Evolutionary conservation across 2,329 filamentous ascomycete species (phyloP).

Genomic region (Neopestalotiopsis sp.): DNA sequence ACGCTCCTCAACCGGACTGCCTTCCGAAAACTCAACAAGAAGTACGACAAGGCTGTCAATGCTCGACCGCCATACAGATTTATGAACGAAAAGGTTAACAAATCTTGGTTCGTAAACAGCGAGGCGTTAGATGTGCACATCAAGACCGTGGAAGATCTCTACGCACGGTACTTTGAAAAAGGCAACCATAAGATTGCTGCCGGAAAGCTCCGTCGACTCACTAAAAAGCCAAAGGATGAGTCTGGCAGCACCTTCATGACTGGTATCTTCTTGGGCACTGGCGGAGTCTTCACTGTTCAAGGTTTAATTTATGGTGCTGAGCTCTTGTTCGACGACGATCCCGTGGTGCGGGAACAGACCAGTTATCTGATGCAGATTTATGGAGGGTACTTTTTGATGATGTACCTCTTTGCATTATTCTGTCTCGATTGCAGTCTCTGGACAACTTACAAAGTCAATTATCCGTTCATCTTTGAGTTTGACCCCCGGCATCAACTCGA

Average conservation of each 20-base stretch:
- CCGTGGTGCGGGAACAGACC: conserved; percentile 55
- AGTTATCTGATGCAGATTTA: conserved; percentile 86
- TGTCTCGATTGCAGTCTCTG: conserved; percentile 84
- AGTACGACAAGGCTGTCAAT: conserved; percentile 91
- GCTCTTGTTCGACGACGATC: conserved; percentile 56
- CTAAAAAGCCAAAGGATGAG: conserved; percentile 60
- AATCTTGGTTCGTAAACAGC: conserved; percentile 89
- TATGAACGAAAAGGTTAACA: conserved; percentile 90
- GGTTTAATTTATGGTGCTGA: conserved; percentile 65
- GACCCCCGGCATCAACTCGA: conserved; percentile 85
- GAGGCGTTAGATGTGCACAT: conserved; percentile 83
- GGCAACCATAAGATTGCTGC: conserved; percentile 92
- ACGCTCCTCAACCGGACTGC: conserved; percentile 88
- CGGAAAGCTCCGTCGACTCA: conserved; percentile 80
- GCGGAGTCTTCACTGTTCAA: conserved; percentile 68
- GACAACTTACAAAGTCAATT: conserved; percentile 87
- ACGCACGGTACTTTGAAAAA: conserved; percentile 91
- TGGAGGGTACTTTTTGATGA: conserved; percentile 85
- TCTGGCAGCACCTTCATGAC: conserved; percentile 64
- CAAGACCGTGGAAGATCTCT: conserved; percentile 83
- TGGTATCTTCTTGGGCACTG: conserved; percentile 71
- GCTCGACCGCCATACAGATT: conserved; percentile 79
- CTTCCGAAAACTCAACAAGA: conserved; percentile 98
- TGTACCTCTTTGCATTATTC: conserved; percentile 83
- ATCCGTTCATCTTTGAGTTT: conserved; percentile 96